These are phyloP conservation scores for Pseudofabraea citricarpa DNA, from an alignment of 2,329 filamentous ascomycete genomes.

Conservation along the genomic window DNA sequence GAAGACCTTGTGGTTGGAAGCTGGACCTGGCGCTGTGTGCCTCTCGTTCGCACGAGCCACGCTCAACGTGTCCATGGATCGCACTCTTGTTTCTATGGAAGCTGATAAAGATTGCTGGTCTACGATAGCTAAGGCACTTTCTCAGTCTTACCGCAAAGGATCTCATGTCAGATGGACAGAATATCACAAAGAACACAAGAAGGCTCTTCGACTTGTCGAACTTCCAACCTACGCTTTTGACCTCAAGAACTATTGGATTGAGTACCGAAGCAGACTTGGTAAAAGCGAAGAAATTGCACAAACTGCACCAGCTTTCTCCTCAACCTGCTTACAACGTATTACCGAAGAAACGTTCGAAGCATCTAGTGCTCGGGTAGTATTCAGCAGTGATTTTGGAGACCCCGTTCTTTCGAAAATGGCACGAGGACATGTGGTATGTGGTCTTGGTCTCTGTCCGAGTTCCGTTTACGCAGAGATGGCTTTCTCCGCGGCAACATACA, in stretches of 20 bases:
- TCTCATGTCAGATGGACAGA: constrained; percentile 51
- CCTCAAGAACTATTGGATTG: constrained; percentile 48
- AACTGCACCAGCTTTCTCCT: not conserved
- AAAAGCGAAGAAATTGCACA: not conserved
- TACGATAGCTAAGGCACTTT: constrained; percentile 43
- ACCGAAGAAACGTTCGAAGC: constrained; percentile 46
- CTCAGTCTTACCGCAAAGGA: constrained; percentile 42
- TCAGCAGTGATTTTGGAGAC: constrained; percentile 49
- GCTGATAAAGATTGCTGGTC: constrained; percentile 49
- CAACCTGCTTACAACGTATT: constrained; percentile 48
- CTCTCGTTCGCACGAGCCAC: constrained; percentile 61
- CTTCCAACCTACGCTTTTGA: constrained; percentile 60
- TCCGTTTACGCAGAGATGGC: constrained; percentile 52
- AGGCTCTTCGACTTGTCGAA: constrained; percentile 45
- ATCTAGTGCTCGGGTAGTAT: constrained; percentile 42
- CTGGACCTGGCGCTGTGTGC: constrained; percentile 66
- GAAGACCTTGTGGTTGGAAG: constrained; percentile 64
- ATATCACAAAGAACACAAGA: constrained; percentile 50
- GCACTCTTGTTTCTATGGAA: constrained; percentile 40
- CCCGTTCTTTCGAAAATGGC: not conserved
- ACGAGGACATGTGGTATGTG: constrained; percentile 1
- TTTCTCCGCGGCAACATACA: constrained; percentile 60
- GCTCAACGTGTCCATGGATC: constrained; percentile 36
- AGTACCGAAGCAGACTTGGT: not conserved
- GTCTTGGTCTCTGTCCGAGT: not conserved